Evolutionary conservation across 108 stramenopile species (phyloP).

Genomic region (Conticribra weissflogii): DNA sequence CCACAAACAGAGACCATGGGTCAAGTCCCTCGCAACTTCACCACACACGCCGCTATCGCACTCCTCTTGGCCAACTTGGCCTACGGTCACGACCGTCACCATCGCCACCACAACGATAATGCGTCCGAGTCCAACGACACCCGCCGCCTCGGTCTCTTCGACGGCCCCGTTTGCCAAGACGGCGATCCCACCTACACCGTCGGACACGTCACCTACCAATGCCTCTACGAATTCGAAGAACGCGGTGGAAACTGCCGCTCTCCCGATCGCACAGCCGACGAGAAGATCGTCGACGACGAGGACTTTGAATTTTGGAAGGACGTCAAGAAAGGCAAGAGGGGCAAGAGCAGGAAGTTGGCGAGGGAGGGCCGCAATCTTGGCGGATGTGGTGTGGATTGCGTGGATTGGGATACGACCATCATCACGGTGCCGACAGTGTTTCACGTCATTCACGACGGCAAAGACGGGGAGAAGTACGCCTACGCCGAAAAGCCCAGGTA

Average conservation of each 20-base stretch:
- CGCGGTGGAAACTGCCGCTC: neutral
- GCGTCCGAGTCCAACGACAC: neutral
- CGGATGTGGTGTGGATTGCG: neutral
- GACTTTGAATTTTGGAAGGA: neutral
- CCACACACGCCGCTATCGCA: no score
- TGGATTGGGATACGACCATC: neutral
- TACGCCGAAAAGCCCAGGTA: neutral
- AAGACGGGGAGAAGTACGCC: neutral
- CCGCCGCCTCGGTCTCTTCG: neutral
- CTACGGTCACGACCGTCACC: neutral
- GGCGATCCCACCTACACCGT: neutral
- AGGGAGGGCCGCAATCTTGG: neutral
- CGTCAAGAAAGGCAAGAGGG: neutral
- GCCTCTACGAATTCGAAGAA: neutral
- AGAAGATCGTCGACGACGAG: neutral
- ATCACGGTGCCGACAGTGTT: slow-evolving; percentile 4
- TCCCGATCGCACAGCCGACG: neutral
- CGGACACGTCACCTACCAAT: neutral
- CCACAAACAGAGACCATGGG: no score
- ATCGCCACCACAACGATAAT: neutral
- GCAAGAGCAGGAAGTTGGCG: neutral
- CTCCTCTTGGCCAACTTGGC: no score
- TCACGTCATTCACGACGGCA: slow-evolving; percentile 12
- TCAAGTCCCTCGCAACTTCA: no score
- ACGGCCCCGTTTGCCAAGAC: neutral